These are phyloP conservation scores for Scalesia atractyloides DNA, from an alignment of 129 eudicot genomes.

Conservation along the genomic window DNA sequence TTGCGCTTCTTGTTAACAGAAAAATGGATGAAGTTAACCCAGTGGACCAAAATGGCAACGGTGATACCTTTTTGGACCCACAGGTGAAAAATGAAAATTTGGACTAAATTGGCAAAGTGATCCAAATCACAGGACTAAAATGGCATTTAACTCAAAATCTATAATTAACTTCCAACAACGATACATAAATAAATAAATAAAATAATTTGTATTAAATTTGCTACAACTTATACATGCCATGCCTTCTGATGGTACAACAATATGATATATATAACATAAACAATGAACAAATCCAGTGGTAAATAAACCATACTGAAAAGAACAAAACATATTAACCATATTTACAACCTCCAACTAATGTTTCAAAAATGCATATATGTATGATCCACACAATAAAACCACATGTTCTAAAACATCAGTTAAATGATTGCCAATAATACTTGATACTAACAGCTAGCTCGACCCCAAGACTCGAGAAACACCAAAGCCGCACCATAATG, in stretches of 20 bases:
- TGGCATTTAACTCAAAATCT: too few species aligned
- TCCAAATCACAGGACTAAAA: too few species aligned
- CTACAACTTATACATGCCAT: constrained; percentile 15
- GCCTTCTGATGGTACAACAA: constrained; percentile 21
- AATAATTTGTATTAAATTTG: constrained; percentile 9
- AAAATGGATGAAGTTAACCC: too few species aligned
- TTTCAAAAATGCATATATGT: constrained; percentile 15
- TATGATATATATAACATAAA: constrained; percentile 11
- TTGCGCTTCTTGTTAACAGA: too few species aligned
- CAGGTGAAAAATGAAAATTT: too few species aligned
- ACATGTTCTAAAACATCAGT: constrained; percentile 24
- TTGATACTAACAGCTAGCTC: constrained; percentile 38
- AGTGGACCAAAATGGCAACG: too few species aligned
- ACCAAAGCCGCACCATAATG: constrained; percentile 83
- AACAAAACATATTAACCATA: constrained; percentile 3
- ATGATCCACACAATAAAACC: not conserved
- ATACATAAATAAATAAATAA: constrained; percentile 2
- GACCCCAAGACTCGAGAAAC: constrained; percentile 54
- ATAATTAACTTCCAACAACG: not conserved
- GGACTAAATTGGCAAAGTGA: too few species aligned
- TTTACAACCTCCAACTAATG: constrained; percentile 9
- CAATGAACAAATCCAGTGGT: constrained; percentile 3
- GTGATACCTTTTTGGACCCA: too few species aligned
- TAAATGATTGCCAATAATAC: not conserved
- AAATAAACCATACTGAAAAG: constrained; percentile 15